phyloP scores from a whole-genome alignment of 495 filamentous ascomycete species.

The Penicillium paxilli region DNA sequence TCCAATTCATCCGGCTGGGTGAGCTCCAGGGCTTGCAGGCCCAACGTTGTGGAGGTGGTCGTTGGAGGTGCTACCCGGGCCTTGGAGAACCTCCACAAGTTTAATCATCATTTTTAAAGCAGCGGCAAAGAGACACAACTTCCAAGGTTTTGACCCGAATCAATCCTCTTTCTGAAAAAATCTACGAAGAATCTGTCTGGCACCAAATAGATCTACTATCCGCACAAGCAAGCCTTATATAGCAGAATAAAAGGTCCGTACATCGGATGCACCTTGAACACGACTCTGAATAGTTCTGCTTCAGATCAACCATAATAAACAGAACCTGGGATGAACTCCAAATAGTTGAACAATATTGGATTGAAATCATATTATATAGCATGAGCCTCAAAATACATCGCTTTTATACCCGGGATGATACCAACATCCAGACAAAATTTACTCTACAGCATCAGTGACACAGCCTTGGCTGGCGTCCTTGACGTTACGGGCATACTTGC shows the following conservation, averaged over 20 bases:
- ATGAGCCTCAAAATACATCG: constrained; percentile 24
- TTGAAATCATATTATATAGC: constrained; percentile 28
- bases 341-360: not conserved
- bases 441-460: constrained; percentile 47
- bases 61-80: not conserved
- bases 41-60: constrained; percentile 10
- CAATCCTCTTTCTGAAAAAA: too few species aligned
- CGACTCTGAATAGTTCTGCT: too few species aligned
- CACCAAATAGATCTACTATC: too few species aligned
- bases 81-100: not conserved
- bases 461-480: constrained; percentile 69
- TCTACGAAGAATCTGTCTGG: too few species aligned
- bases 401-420: constrained; percentile 21
- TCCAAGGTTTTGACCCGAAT: too few species aligned
- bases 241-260: too few species aligned
- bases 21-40: not conserved
- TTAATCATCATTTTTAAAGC: too few species aligned
- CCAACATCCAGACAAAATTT: constrained; percentile 15
- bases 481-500: constrained; percentile 80
- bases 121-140: too few species aligned
- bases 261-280: too few species aligned
- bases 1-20: not conserved
- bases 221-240: too few species aligned
- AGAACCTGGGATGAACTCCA: not conserved
- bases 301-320: too few species aligned